These are phyloP conservation scores for Biancaea sappan DNA, from an alignment of 306 rosid species.

Conservation along the genomic window DNA sequence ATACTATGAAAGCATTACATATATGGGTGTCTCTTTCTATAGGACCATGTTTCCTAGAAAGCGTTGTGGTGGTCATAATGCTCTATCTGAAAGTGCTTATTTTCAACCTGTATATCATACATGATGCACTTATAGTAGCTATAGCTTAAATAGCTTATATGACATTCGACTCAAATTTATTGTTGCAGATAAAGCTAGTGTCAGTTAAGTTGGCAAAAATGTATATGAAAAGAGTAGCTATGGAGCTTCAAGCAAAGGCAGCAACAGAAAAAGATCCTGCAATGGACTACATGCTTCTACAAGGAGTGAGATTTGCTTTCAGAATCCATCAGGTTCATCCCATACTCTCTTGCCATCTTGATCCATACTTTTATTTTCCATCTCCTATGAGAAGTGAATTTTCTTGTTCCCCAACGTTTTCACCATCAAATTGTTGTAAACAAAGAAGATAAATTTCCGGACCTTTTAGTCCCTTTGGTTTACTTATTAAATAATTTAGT, in stretches of 20 bases:
- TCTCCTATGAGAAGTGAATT: not conserved
- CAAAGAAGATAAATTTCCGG: too few species aligned
- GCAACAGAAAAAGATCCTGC: slow-evolving; percentile 91
- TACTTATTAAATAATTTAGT: not conserved
- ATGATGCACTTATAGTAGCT: not conserved
- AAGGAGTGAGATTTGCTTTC: slow-evolving; percentile 99
- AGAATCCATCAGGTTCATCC: slow-evolving; percentile 89
- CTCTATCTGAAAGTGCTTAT: slow-evolving; percentile 7
- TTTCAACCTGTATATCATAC: not conserved
- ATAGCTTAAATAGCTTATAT: slow-evolving; percentile 10
- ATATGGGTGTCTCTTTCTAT: not conserved
- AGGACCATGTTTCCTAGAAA: not conserved
- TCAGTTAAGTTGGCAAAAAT: slow-evolving; percentile 90
- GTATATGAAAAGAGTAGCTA: slow-evolving; percentile 92
- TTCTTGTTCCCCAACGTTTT: too few species aligned
- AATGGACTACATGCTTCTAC: slow-evolving; percentile 98
- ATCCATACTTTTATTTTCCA: not conserved
- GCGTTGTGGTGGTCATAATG: not conserved
- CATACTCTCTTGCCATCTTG: not conserved
- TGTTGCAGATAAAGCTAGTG: slow-evolving; percentile 77
- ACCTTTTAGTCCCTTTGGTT: not conserved
- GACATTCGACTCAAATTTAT: slow-evolving; percentile 30
- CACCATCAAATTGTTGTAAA: too few species aligned
- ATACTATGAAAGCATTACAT: not conserved
- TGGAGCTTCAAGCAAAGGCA: slow-evolving; percentile 91